phyloP scores from a whole-genome alignment of 2,329 filamentous ascomycete genomes.

The Botrytis deweyae region DNA sequence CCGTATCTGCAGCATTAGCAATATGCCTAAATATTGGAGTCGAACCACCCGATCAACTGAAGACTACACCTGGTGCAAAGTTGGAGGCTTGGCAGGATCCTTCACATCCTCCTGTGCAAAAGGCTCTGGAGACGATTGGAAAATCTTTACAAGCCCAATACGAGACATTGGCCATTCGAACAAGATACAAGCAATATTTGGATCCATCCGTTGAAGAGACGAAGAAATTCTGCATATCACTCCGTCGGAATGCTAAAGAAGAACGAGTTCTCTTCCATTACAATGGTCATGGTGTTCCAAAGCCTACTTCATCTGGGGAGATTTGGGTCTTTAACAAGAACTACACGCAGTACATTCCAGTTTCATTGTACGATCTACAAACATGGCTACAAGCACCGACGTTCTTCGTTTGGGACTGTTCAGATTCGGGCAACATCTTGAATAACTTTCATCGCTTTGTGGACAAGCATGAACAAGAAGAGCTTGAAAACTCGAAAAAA shows the following conservation, averaged over 20 bases:
- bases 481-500: conserved; percentile 69
- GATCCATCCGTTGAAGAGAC: conserved; percentile 97
- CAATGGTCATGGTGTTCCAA: conserved; percentile 95
- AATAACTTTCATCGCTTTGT: conserved; percentile 93
- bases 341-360: conserved; percentile 97
- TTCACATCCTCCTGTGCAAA: conserved; percentile 73
- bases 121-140: conserved; percentile 90
- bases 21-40: conserved; percentile 97
- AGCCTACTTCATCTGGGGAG: conserved; percentile 91
- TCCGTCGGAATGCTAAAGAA: conserved; percentile 90
- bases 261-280: conserved; percentile 97
- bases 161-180: conserved; percentile 89
- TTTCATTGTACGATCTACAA: conserved; percentile 92
- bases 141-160: conserved; percentile 96
- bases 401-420: conserved; percentile 97
- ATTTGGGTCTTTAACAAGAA: conserved; percentile 99
- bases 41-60: conserved; percentile 94
- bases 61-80: conserved; percentile 89
- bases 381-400: conserved; percentile 94
- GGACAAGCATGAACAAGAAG: conserved; percentile 90
- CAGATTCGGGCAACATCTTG: conserved; percentile 92
- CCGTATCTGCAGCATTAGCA: conserved; percentile 89
- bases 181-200: conserved; percentile 95
- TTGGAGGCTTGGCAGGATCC: conserved; percentile 98
- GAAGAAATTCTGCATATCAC: conserved; percentile 89